Base-by-base conservation (phyloP, 768 basidiomycete species). In the Lentinula detonsa region DNA sequence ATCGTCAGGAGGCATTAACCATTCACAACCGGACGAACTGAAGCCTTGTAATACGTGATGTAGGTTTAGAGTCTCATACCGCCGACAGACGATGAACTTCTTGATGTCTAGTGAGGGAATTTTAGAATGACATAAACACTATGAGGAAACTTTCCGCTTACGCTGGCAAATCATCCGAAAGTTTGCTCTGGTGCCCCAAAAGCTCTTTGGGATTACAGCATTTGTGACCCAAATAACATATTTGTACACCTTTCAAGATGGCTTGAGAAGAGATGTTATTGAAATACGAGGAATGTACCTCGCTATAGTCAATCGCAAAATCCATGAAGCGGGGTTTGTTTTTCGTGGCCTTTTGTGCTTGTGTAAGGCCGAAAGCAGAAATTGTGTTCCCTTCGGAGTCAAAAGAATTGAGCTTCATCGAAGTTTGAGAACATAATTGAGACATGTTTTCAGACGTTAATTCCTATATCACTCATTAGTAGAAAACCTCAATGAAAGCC, bases 121-220 rank as follows among this genome's bases (percentile, higher is more conserved):
- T 43, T 37, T 33, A 31, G 56, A 37, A 31, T 55, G 8, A n/a
- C n/a, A 34, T 16, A n/a, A 49, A 45, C 11, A 49, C 49, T 3
- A 57, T 59, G 18, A 1, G 57, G 39, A 28, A 7, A 1, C 11
- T 23, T 37, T 21, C 10, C 3, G 72, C 82, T 65, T 67, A 93
- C 92, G 75, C 40, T 73, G 67, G 61, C 84, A 74, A 16, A 92
- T 71, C 7, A 84, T 62, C 57, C 82, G 77, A 49, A 85, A 80
- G 67, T 98, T 98, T 43, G 63, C 71, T 39, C 76, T 69, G 21
- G 81, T 85, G 10, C 95, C 95, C 93, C 95, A 95, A 62, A 95
- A 82, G 13, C 77, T 75, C 34, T 81, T 80, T 2, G 92, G 92
- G 57, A 95, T 86, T 15, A 94, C 84, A 7, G 78, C 67, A 62